These are phyloP conservation scores for Aristolochia fimbriata DNA, from an alignment of 164 flowering plant genomes.

Conservation along the genomic window DNA sequence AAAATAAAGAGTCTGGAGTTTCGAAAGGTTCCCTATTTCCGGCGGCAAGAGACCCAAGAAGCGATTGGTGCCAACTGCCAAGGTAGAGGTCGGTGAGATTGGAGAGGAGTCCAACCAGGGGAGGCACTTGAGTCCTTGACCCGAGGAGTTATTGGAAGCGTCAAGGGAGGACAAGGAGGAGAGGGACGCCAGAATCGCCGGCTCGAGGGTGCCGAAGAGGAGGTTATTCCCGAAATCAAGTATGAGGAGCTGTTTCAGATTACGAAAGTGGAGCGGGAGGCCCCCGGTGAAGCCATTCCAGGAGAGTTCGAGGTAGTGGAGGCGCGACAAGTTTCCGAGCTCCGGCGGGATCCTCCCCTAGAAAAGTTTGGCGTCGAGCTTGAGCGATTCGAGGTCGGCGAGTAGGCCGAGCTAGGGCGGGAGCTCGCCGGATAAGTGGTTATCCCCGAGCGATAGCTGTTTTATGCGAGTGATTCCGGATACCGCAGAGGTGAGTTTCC, in stretches of 20 bases:
- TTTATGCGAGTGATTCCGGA: slow-evolving; percentile 17
- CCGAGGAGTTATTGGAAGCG: slow-evolving; percentile 56
- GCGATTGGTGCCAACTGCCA: slow-evolving; percentile 45
- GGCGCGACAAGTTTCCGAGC: slow-evolving; percentile 26
- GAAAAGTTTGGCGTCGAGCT: slow-evolving; percentile 40
- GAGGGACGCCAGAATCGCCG: slow-evolving; percentile 26
- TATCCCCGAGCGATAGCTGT: slow-evolving; percentile 28
- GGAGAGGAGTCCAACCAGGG: slow-evolving; percentile 36
- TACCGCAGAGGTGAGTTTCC: slow-evolving; percentile 27
- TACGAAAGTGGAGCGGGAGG: slow-evolving; percentile 32
- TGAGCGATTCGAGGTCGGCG: slow-evolving; percentile 29
- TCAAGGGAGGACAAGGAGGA: slow-evolving; percentile 37
- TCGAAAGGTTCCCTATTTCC: slow-evolving; percentile 44
- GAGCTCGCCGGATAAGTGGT: slow-evolving; percentile 38
- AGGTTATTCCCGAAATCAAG: slow-evolving; percentile 44
- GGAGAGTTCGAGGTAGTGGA: slow-evolving; percentile 41
- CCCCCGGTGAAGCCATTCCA: slow-evolving; percentile 33
- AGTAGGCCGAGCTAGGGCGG: slow-evolving; percentile 35
- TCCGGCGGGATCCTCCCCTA: slow-evolving; percentile 48
- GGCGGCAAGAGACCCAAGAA: slow-evolving; percentile 57
- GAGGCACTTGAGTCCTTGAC: slow-evolving; percentile 36
- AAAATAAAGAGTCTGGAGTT: slow-evolving; percentile 27
- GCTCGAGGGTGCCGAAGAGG: slow-evolving; percentile 43
- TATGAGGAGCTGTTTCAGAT: slow-evolving; percentile 23
- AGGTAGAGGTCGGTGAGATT: slow-evolving; percentile 50